Percentiles rank a stretch among this genome's conserved stretches.
phyloP scores from a whole-genome alignment of 1,284 basidiomycete genomes.

The Mycena sp. region DNA sequence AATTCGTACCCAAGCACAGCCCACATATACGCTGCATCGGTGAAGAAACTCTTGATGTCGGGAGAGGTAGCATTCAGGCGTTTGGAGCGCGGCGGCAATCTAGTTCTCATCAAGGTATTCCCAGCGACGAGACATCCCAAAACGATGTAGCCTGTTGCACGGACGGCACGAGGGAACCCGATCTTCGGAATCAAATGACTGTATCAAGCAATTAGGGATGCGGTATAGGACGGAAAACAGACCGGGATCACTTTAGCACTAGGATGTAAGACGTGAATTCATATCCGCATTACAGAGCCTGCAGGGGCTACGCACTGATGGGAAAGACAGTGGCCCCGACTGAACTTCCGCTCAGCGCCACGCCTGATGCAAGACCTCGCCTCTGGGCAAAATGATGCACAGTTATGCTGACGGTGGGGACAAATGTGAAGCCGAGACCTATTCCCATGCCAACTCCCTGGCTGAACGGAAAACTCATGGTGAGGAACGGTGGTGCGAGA shows the following conservation, averaged over 20 bases:
- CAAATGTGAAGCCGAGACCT: constrained; percentile 36
- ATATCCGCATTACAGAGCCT: neutral
- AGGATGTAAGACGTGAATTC: neutral
- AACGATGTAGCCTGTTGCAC: constrained; percentile 35
- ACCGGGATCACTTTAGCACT: constrained; percentile 40
- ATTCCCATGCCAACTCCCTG: constrained; percentile 42
- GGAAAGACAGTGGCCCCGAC: constrained; percentile 42
- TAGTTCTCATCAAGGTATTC: constrained; percentile 35
- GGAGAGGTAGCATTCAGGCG: constrained; percentile 23
- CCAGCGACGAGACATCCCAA: constrained; percentile 32
- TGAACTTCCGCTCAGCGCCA: constrained; percentile 38
- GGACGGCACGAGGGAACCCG: constrained; percentile 39
- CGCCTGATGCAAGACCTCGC: constrained; percentile 35
- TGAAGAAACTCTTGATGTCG: constrained; percentile 34
- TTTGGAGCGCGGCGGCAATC: constrained; percentile 7
- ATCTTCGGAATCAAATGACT: constrained; percentile 36
- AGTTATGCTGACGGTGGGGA: constrained; percentile 35
- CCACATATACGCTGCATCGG: constrained; percentile 33
- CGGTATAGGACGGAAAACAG: neutral
- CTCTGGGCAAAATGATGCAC: constrained; percentile 34
- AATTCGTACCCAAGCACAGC: constrained; percentile 30
- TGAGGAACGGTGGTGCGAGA: neutral
- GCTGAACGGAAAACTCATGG: constrained; percentile 21
- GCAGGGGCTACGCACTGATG: constrained; percentile 32
- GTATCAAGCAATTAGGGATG: neutral